Evolutionary conservation across 306 rosid species (phyloP).

Genomic region (Chamaecrista fasciculata): DNA sequence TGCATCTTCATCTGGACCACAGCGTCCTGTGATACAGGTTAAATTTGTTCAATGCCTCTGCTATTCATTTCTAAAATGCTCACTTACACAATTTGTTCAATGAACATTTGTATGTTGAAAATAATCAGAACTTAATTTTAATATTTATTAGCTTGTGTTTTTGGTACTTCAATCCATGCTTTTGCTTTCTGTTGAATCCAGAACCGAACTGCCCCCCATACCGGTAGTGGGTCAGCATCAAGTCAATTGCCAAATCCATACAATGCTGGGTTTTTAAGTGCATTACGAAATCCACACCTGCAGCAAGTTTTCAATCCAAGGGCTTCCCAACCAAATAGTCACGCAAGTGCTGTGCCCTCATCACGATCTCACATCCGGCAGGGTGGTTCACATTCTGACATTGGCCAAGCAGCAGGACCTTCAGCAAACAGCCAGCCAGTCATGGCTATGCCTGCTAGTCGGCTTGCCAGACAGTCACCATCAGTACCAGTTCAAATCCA

Average conservation of each 20-base stretch:
- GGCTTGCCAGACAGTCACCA: conserved; percentile 38
- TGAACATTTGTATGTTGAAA: not conserved
- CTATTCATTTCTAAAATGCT: conserved; percentile 2
- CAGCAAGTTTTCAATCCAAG: conserved; percentile 53
- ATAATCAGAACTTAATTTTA: conserved; percentile 7
- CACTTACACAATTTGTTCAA: conserved; percentile 9
- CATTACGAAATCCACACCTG: conserved; percentile 55
- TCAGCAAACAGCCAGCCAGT: conserved; percentile 35
- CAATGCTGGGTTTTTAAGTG: conserved; percentile 12
- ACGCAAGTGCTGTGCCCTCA: conserved; percentile 27
- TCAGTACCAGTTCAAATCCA: conserved; percentile 41
- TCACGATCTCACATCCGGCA: conserved; percentile 36
- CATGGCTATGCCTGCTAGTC: conserved; percentile 25
- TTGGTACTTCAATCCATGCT: conserved; percentile 5
- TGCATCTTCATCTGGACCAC: conserved; percentile 41
- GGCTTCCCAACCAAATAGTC: conserved; percentile 30
- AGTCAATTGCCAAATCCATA: conserved; percentile 39
- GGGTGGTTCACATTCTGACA: conserved; percentile 43
- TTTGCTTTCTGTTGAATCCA: conserved; percentile 41
- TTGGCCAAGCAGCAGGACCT: conserved; percentile 39
- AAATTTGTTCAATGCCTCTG: conserved; percentile 11
- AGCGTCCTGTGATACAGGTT: conserved; percentile 55
- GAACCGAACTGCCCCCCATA: conserved; percentile 46
- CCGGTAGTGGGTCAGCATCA: conserved; percentile 23
- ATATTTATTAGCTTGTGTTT: conserved; percentile 11